These are phyloP conservation scores for Porphyrellus cyaneotinctus DNA, from an alignment of 768 basidiomycete species.

Conservation along the genomic window DNA sequence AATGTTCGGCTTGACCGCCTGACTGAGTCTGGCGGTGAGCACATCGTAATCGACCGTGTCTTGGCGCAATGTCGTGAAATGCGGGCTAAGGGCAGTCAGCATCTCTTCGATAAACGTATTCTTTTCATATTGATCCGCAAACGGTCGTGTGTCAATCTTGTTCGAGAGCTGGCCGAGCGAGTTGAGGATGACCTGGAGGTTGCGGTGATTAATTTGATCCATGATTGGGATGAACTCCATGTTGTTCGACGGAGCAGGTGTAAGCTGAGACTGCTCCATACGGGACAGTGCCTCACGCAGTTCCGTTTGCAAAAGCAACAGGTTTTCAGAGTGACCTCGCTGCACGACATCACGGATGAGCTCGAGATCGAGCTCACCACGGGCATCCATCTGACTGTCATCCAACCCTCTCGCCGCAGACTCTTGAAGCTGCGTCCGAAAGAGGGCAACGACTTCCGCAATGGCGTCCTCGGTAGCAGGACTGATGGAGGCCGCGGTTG, in stretches of 20 bases:
- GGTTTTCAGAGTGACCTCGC: conserved; percentile 60
- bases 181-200: conserved; percentile 55
- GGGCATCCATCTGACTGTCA: conserved; percentile 64
- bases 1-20: conserved; percentile 87
- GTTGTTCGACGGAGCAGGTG: conserved; percentile 10
- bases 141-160: conserved; percentile 33
- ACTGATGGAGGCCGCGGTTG: conserved; percentile 32
- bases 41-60: conserved; percentile 76
- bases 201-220: conserved; percentile 56
- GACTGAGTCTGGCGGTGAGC: conserved; percentile 68
- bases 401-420: conserved; percentile 55
- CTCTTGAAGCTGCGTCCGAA: conserved; percentile 64
- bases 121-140: conserved; percentile 43
- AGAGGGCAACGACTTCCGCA: conserved; percentile 60
- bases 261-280: conserved; percentile 30
- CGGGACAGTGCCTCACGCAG: conserved; percentile 48
- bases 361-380: conserved; percentile 76
- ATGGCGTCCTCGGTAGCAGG: conserved; percentile 59
- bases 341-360: conserved; percentile 67
- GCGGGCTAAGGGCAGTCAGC: conserved; percentile 52
- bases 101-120: conserved; percentile 61
- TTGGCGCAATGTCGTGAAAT: conserved; percentile 54
- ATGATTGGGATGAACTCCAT: conserved; percentile 43
- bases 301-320: conserved; percentile 55
- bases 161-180: conserved; percentile 48